Conservation (phyloP, 1,139 yeast genomes). For the Candida buenavistaensis region DNA sequence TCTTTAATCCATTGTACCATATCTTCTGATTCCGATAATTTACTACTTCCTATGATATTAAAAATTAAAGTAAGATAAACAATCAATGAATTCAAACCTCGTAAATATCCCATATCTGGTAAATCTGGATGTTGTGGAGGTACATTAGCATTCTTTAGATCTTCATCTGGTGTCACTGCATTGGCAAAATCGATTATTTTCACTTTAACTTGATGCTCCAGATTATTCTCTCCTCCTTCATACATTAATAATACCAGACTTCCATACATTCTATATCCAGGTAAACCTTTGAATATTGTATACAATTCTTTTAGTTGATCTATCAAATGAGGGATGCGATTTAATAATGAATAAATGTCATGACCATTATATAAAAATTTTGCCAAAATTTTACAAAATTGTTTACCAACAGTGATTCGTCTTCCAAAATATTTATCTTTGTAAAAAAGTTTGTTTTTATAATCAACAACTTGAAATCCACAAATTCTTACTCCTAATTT, state of each 20-base stretch:
- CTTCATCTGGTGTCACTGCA: slow-evolving; percentile 72
- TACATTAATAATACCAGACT: slow-evolving; percentile 86
- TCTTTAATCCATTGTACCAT: slow-evolving; percentile 22
- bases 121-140: slow-evolving; percentile 69
- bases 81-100: slow-evolving; percentile 72
- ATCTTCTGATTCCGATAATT: slow-evolving; percentile 11
- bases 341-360: slow-evolving; percentile 55
- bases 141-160: slow-evolving; percentile 28
- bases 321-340: slow-evolving; percentile 68
- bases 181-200: slow-evolving; percentile 95
- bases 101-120: slow-evolving; percentile 81
- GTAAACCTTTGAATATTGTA: slow-evolving; percentile 51
- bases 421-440: slow-evolving; percentile 95
- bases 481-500: slow-evolving; percentile 88
- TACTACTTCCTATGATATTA: slow-evolving; percentile 39
- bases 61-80: slow-evolving; percentile 61
- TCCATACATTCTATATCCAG: slow-evolving; percentile 91
- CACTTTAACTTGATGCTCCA: slow-evolving; percentile 42
- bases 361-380: slow-evolving; percentile 80
- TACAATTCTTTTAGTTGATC: slow-evolving; percentile 59
- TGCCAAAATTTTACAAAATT: slow-evolving; percentile 71
- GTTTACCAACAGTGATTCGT: slow-evolving; percentile 66
- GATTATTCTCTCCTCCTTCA: slow-evolving; percentile 55
- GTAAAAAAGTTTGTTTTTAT: slow-evolving; percentile 40
- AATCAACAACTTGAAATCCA: slow-evolving; percentile 89